A percentile compares a stretch with the other conserved stretches of the same genome.
phyloP scores from a whole-genome alignment of 2,329 filamentous ascomycete species.

The Colletotrichum sublineola region DNA sequence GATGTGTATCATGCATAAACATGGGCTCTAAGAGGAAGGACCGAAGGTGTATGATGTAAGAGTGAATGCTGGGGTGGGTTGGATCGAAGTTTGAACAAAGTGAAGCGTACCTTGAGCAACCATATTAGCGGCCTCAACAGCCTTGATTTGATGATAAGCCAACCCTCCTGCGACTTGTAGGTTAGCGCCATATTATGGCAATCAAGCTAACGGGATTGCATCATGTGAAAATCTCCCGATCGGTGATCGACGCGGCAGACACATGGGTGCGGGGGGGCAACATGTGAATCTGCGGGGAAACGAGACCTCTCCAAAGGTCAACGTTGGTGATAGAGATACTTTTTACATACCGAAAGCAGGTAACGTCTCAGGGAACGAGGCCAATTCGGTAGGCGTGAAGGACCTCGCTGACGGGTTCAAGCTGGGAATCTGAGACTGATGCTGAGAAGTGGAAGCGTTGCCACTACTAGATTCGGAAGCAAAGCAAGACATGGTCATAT shows the following conservation, averaged over 20 bases:
- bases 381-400: slow-evolving; percentile 4
- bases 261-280: neutral
- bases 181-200: slow-evolving; percentile 16
- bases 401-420: slow-evolving; percentile 13
- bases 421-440: neutral
- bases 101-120: slow-evolving; percentile 29
- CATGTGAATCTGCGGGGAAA: slow-evolving; percentile 8
- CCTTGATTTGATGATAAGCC: slow-evolving; percentile 25
- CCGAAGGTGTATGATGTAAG: neutral
- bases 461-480: neutral
- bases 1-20: neutral
- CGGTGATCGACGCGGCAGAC: neutral
- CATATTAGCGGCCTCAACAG: slow-evolving; percentile 29
- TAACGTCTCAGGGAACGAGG: neutral
- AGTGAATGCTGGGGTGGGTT: neutral
- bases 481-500: neutral
- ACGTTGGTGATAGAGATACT: neutral
- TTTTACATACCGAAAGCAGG: neutral
- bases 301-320: neutral
- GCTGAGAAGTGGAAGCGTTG: neutral
- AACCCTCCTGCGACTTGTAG: slow-evolving; percentile 6
- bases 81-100: neutral
- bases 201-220: slow-evolving; percentile 5
- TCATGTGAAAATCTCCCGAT: slow-evolving; percentile 14
- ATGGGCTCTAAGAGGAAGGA: slow-evolving; percentile 6